These are phyloP conservation scores for Scopulariopsis brevicaulis DNA, from an alignment of 2,329 filamentous ascomycete genomes.

Conservation along the genomic window DNA sequence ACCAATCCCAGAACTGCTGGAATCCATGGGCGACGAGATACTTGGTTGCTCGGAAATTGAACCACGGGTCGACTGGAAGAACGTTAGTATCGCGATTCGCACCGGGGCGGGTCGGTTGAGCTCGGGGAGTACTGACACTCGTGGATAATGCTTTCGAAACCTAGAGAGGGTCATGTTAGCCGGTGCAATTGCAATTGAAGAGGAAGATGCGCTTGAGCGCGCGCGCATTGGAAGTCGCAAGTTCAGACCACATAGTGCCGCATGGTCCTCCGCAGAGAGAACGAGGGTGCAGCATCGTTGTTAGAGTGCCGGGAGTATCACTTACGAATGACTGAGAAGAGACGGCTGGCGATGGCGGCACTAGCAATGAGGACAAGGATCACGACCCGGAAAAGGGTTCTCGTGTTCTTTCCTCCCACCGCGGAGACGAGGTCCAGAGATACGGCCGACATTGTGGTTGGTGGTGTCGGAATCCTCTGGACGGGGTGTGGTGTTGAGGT, in stretches of 20 bases:
- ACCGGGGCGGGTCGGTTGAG: background rate
- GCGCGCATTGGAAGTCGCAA: background rate
- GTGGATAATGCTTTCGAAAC: slow-evolving; percentile 98
- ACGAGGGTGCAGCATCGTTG: background rate
- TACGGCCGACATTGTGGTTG: slow-evolving; percentile 30
- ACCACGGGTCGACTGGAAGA: slow-evolving; percentile 88
- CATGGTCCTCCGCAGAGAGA: too few relatives aligned
- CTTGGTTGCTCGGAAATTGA: slow-evolving; percentile 98
- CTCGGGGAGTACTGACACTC: slow-evolving; percentile 63
- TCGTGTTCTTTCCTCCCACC: slow-evolving; percentile 70
- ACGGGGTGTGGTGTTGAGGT: slow-evolving; percentile 15
- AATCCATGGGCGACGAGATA: slow-evolving; percentile 96
- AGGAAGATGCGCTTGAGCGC: background rate
- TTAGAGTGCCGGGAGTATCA: slow-evolving; percentile 11
- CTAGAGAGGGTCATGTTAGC: slow-evolving; percentile 33
- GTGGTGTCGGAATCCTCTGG: slow-evolving; percentile 5
- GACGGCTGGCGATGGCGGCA: slow-evolving; percentile 80
- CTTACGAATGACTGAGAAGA: slow-evolving; percentile 97
- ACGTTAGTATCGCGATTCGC: slow-evolving; percentile 5
- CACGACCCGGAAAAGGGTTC: slow-evolving; percentile 75
- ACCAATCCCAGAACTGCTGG: slow-evolving; percentile 99
- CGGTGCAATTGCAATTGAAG: background rate
- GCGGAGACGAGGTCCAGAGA: slow-evolving; percentile 52
- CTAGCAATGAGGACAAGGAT: slow-evolving; percentile 88
- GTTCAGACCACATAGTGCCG: background rate